Evolutionary conservation across 73 alveolate species (phyloP).

Genomic region (Urostyla sp.): DNA sequence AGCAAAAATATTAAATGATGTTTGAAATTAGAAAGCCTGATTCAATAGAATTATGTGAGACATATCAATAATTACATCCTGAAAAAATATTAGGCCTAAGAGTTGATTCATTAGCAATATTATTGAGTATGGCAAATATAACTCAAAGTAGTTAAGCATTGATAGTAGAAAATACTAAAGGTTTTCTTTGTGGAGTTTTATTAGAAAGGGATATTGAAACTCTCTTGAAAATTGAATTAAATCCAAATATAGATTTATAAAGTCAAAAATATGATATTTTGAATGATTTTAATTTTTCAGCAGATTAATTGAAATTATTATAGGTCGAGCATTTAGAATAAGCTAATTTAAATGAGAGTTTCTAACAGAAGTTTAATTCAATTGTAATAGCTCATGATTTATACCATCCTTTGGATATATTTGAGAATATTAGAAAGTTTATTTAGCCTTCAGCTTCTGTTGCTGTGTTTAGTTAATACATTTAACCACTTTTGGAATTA

Average conservation of each 20-base stretch:
- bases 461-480: constrained; percentile 69
- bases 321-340: too few species aligned
- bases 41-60: constrained; percentile 42
- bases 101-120: constrained; percentile 21
- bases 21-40: constrained; percentile 64
- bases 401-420: constrained; percentile 19
- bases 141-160: constrained; percentile 36
- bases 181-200: constrained; percentile 36
- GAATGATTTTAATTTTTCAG: too few species aligned
- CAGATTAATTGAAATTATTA: too few species aligned
- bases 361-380: not conserved
- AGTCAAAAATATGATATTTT: too few species aligned
- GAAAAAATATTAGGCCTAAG: constrained; percentile 17
- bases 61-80: constrained; percentile 14
- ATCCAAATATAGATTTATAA: too few species aligned
- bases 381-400: constrained; percentile 17
- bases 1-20: constrained; percentile 65
- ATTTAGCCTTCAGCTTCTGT: constrained; percentile 45
- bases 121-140: constrained; percentile 44
- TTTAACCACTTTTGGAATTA: constrained; percentile 76
- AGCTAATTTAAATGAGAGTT: too few species aligned
- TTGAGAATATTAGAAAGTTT: not conserved
- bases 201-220: constrained; percentile 24
- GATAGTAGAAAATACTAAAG: constrained; percentile 34
- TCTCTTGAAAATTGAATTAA: constrained; percentile 20